A percentile compares a stretch with the other conserved stretches of the same genome.
Evolutionary conservation across 129 eudicot genomes (phyloP).

Genomic region (Tagetes erecta): DNA sequence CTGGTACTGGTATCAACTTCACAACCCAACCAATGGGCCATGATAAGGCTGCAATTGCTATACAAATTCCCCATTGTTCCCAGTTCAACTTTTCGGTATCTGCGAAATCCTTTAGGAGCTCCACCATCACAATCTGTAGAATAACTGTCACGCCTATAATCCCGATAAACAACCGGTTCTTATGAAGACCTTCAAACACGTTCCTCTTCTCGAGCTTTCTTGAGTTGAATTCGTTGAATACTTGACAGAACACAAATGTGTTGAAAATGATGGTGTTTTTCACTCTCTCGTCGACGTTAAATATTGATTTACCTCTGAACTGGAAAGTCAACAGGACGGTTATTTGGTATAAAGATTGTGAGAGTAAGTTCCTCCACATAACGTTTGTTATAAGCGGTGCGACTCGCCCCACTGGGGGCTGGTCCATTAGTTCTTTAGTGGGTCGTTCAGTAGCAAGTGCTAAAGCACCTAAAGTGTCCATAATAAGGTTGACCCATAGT

Average conservation of each 20-base stretch:
- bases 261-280: constrained; percentile 77
- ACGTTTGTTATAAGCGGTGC: constrained; percentile 79
- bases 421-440: constrained; percentile 69
- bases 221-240: constrained; percentile 77
- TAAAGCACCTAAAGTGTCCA: constrained; percentile 85
- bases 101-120: constrained; percentile 67
- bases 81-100: constrained; percentile 65
- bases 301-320: constrained; percentile 60
- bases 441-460: constrained; percentile 86
- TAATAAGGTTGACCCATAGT: constrained; percentile 80
- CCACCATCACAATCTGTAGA: constrained; percentile 86
- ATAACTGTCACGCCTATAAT: constrained; percentile 60
- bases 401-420: constrained; percentile 69
- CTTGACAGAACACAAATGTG: constrained; percentile 84
- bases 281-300: constrained; percentile 51
- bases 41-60: constrained; percentile 56
- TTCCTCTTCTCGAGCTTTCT: constrained; percentile 75
- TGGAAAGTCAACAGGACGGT: constrained; percentile 56
- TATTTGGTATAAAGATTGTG: constrained; percentile 72
- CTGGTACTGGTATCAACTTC: constrained; percentile 73
- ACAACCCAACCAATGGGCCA: constrained; percentile 81
- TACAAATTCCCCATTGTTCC: constrained; percentile 70
- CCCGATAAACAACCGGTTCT: constrained; percentile 58
- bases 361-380: constrained; percentile 88
- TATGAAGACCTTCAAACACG: constrained; percentile 65